Evolutionary conservation across 106 monocot genomes (phyloP).

Genomic region (Dendrobium catenatum): DNA sequence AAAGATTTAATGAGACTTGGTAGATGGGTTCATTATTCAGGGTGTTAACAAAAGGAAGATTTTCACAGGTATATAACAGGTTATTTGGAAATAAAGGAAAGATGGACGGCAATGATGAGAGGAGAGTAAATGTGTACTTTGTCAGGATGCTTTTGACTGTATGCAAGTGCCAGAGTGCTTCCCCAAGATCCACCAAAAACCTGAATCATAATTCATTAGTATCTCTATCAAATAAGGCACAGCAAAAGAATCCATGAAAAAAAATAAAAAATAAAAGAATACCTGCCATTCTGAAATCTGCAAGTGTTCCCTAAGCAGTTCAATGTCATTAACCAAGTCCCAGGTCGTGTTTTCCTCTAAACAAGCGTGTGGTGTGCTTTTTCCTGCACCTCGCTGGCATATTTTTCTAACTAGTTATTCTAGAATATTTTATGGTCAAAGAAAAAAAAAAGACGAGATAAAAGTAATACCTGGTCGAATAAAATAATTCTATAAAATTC

Average conservation of each 20-base stretch:
- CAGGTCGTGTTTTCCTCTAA: constrained; percentile 98
- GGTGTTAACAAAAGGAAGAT: background rate
- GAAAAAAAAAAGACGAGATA: background rate
- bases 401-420: constrained; percentile 6
- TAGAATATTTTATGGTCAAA: background rate
- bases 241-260: background rate
- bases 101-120: background rate
- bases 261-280: background rate
- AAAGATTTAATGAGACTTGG: background rate
- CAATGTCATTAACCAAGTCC: constrained; percentile 89
- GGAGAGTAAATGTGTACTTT: constrained; percentile 38
- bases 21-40: background rate
- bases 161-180: constrained; percentile 90
- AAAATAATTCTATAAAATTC: constrained; percentile 90
- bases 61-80: background rate
- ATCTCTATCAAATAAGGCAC: background rate
- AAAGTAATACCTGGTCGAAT: constrained; percentile 75
- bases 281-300: constrained; percentile 98
- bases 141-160: constrained; percentile 86
- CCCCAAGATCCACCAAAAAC: constrained; percentile 99
- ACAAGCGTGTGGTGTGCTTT: constrained; percentile 96
- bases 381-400: constrained; percentile 86
- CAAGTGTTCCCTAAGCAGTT: constrained; percentile 81
- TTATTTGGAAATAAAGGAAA: background rate
- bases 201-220: constrained; percentile 26